Percentiles rank a stretch among this genome's conserved stretches.
These are phyloP conservation scores for Nidularia sp. DNA, from an alignment of 768 basidiomycete genomes.

Conservation along the genomic window DNA sequence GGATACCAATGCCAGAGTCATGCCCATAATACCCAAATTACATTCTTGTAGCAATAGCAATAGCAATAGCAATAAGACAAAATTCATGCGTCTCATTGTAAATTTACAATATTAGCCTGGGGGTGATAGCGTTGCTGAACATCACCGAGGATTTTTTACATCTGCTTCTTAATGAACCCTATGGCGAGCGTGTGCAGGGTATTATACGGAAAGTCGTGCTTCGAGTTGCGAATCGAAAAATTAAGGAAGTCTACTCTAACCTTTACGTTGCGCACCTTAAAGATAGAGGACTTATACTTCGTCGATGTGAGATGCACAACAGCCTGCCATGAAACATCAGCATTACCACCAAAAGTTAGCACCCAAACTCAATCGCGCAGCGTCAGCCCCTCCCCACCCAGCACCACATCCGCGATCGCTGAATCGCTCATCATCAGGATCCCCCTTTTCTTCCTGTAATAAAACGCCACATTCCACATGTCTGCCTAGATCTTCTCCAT, in stretches of 20 bases:
- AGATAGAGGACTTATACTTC: conserved; percentile 64
- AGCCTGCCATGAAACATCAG: conserved; percentile 24
- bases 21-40: no score
- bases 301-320: conserved; percentile 53
- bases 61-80: no score
- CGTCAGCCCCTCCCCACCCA: conserved; percentile 69
- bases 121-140: conserved; percentile 18
- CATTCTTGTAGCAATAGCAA: no score
- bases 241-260: conserved; percentile 86
- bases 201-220: conserved; percentile 88
- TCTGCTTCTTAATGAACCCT: conserved; percentile 75
- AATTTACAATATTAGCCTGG: no score
- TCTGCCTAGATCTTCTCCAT: conserved; percentile 89
- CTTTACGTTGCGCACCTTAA: conserved; percentile 65
- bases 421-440: conserved; percentile 77
- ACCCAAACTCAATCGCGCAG: no score
- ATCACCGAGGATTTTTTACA: conserved; percentile 50
- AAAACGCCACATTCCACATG: conserved; percentile 91
- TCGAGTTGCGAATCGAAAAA: conserved; percentile 87
- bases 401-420: conserved; percentile 79
- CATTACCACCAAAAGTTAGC: no score
- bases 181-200: conserved; percentile 77
- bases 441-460: conserved; percentile 82
- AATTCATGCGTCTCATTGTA: no score
- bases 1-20: no score